Conservation (phyloP, 345 rosid species). For the Trapa bicornis region DNA sequence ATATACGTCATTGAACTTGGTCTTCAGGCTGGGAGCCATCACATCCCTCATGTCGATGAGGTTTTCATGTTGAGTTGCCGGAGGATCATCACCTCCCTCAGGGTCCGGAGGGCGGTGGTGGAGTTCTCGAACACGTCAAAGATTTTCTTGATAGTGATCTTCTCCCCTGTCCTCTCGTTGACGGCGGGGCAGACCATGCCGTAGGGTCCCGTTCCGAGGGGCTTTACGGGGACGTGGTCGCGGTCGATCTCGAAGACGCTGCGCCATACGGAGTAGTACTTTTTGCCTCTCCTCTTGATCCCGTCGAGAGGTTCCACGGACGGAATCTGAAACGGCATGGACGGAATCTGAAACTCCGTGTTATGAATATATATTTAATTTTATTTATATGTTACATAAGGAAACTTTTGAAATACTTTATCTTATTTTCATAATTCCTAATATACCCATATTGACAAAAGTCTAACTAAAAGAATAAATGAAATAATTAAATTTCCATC, state of each 20-base stretch:
- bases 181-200: background rate
- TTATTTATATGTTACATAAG: too few species aligned
- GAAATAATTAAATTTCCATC: too few species aligned
- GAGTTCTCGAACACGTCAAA: background rate
- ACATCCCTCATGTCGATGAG: background rate
- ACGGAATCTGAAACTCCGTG: background rate
- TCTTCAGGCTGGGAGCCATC: background rate
- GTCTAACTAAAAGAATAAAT: too few species aligned
- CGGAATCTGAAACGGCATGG: background rate
- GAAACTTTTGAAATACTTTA: too few species aligned
- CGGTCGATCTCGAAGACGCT: background rate
- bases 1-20: background rate
- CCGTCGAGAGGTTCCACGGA: background rate
- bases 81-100: background rate
- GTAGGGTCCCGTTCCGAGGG: background rate
- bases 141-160: background rate
- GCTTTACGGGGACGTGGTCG: background rate
- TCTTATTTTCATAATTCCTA: too few species aligned
- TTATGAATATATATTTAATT: too few species aligned
- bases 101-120: background rate
- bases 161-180: background rate
- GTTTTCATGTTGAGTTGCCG: background rate
- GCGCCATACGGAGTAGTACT: background rate
- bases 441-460: too few species aligned
- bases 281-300: background rate